Conservation (phyloP, 2,329 filamentous ascomycete genomes). For the Pseudogymnoascus sp. region DNA sequence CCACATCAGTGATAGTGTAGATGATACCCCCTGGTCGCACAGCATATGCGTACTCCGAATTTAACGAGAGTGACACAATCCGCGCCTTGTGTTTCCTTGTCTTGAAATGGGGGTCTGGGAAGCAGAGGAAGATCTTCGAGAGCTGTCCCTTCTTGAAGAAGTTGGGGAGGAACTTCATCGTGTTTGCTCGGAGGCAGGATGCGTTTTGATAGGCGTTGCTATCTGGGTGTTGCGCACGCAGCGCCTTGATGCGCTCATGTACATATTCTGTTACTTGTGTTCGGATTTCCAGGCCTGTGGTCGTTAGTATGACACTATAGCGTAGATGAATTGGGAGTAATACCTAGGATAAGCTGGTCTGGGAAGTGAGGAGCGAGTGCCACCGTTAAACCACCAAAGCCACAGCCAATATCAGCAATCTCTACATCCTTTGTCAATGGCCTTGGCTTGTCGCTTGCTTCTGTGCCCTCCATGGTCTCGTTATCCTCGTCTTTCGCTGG, state of each 20-base stretch:
- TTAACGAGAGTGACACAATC: conserved; percentile 81
- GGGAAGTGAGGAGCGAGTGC: conserved; percentile 76
- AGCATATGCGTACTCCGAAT: conserved; percentile 88
- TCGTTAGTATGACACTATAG: conserved; percentile 12
- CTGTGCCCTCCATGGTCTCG: conserved; percentile 15
- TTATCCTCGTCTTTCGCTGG: conserved; percentile 28
- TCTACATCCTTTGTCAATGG: conserved; percentile 63
- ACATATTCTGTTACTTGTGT: conserved; percentile 86
- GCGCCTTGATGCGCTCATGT: conserved; percentile 72
- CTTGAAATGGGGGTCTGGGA: conserved; percentile 98
- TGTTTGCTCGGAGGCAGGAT: conserved; percentile 81
- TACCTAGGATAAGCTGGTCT: conserved; percentile 73
- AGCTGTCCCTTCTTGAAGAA: conserved; percentile 81
- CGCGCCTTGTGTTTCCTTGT: conserved; percentile 92
- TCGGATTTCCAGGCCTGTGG: conserved; percentile 79
- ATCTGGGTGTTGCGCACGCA: conserved; percentile 56
- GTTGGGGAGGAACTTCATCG: conserved; percentile 99
- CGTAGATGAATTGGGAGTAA: conserved; percentile 13
- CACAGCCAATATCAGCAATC: conserved; percentile 93
- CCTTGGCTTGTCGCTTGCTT: conserved; percentile 20
- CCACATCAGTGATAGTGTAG: conserved; percentile 96
- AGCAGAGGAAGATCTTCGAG: conserved; percentile 91
- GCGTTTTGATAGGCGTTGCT: conserved; percentile 68
- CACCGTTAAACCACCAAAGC: conserved; percentile 85
- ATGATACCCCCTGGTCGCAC: conserved; percentile 74